A percentile compares a stretch with the other conserved stretches of the same genome.
Conservation (phyloP, 2,329 filamentous ascomycete species). For the Paecilomyces variotii region DNA sequence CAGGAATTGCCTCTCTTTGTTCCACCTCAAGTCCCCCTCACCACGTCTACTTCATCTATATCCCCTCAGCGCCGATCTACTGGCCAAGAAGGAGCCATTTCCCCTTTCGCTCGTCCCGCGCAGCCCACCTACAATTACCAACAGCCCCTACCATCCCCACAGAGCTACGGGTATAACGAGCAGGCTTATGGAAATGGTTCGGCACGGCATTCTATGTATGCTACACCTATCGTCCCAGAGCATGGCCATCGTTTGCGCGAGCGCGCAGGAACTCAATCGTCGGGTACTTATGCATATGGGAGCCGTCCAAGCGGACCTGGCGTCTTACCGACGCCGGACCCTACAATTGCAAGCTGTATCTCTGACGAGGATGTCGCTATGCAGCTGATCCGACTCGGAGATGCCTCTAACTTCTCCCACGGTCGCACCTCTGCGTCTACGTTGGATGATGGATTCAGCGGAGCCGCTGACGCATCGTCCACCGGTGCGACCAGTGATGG, state of each 20-base stretch:
- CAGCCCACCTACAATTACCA: slow-evolving; percentile 75
- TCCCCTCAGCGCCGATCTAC: slow-evolving; percentile 80
- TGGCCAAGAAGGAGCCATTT: slow-evolving; percentile 59
- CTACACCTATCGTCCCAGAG: slow-evolving; percentile 50
- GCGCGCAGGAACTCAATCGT: slow-evolving; percentile 49
- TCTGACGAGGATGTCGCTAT: slow-evolving; percentile 97
- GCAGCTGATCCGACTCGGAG: slow-evolving; percentile 90
- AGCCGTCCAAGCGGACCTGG: slow-evolving; percentile 39
- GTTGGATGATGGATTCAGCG: slow-evolving; percentile 86
- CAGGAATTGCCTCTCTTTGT: slow-evolving; percentile 95
- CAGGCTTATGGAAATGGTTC: slow-evolving; percentile 28
- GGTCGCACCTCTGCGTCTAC: slow-evolving; percentile 90
- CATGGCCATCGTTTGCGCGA: slow-evolving; percentile 59
- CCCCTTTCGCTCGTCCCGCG: slow-evolving; percentile 63
- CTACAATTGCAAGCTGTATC: slow-evolving; percentile 94
- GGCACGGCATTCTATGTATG: slow-evolving; percentile 43
- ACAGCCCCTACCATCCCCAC: slow-evolving; percentile 73
- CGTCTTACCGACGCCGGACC: slow-evolving; percentile 85
- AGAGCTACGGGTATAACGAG: slow-evolving; percentile 57
- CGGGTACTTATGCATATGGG: slow-evolving; percentile 33
- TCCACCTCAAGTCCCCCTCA: slow-evolving; percentile 84
- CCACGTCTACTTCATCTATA: slow-evolving; percentile 94
- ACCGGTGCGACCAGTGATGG: slow-evolving; percentile 76
- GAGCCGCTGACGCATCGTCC: slow-evolving; percentile 73
- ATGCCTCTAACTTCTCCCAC: slow-evolving; percentile 87